phyloP scores from a whole-genome alignment of 805 yeast genomes.

The Ogataea naganishii region DNA sequence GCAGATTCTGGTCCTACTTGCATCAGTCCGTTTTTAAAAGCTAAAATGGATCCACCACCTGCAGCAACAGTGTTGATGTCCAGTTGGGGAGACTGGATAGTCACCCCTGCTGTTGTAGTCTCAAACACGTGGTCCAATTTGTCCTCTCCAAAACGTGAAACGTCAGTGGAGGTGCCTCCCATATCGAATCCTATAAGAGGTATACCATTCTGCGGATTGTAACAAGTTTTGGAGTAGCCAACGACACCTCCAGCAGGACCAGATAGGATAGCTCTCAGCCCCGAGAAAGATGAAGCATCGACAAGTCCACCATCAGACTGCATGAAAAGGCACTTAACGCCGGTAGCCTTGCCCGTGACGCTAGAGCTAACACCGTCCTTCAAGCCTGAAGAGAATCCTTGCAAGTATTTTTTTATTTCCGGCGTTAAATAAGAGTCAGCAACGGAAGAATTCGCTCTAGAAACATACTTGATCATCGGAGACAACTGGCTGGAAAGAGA shows the following conservation, averaged over 20 bases:
- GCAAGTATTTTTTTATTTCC: constrained; percentile 56
- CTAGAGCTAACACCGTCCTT: constrained; percentile 34
- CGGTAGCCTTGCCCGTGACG: constrained; percentile 24
- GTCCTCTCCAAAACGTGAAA: constrained; percentile 53
- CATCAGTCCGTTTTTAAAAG: constrained; percentile 64
- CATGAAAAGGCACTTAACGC: constrained; percentile 73
- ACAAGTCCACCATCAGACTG: constrained; percentile 95
- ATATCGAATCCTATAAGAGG: constrained; percentile 80
- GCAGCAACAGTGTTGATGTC: constrained; percentile 81
- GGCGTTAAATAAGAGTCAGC: constrained; percentile 85
- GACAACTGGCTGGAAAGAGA: constrained; percentile 61
- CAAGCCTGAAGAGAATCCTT: constrained; percentile 55
- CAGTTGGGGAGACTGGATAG: constrained; percentile 77
- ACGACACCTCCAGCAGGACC: constrained; percentile 99
- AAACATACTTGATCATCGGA: constrained; percentile 73
- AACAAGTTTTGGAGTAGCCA: constrained; percentile 83
- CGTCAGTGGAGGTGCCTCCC: constrained; percentile 92
- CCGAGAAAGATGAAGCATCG: constrained; percentile 76
- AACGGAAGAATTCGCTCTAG: constrained; percentile 68
- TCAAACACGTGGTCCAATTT: constrained; percentile 73
- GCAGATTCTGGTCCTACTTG: constrained; percentile 86
- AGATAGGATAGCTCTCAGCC: constrained; percentile 78
- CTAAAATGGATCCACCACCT: constrained; percentile 69
- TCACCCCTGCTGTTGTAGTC: constrained; percentile 75
- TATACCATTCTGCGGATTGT: constrained; percentile 36